phyloP scores from a whole-genome alignment of 352 stramenopile genomes.

The Globisporangium splendens region DNA sequence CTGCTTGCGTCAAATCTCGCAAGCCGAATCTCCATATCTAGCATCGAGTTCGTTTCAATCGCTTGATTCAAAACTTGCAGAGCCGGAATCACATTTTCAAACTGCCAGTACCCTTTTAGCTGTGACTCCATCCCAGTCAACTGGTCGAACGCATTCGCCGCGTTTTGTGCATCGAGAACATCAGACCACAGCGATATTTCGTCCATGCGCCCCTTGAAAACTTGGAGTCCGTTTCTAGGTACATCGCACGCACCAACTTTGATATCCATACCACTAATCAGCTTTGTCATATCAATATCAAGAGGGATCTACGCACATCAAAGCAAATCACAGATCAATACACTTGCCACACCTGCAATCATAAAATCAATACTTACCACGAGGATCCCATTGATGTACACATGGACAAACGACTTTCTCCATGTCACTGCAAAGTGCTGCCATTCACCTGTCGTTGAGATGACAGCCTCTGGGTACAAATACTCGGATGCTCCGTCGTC shows the following conservation, averaged over 20 bases:
- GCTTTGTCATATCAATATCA: conserved; percentile 3
- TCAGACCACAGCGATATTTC: conserved; percentile 30
- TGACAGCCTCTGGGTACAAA: neutral
- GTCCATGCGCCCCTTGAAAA: conserved; percentile 27
- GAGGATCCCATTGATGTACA: conserved; percentile 4
- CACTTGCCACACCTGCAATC: too few species aligned
- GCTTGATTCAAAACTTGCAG: conserved; percentile 9
- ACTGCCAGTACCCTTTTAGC: conserved; percentile 30
- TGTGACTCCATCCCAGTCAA: conserved; percentile 18
- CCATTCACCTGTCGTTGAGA: conserved; percentile 5
- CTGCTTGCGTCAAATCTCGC: conserved; percentile 2
- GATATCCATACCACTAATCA: conserved; percentile 6
- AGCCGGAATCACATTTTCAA: conserved; percentile 16
- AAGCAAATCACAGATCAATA: neutral
- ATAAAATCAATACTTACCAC: conserved; percentile 2
- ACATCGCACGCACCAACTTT: conserved; percentile 17
- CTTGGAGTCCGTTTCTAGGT: neutral
- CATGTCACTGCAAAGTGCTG: conserved; percentile 11
- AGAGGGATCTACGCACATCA: neutral
- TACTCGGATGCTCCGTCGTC: neutral
- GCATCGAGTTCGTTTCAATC: neutral
- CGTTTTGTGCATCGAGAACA: neutral
- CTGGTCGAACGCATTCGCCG: conserved; percentile 5
- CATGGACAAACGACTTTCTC: neutral
- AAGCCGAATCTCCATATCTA: conserved; percentile 16